Percentiles rank a stretch among this genome's conserved stretches.
phyloP scores from a whole-genome alignment of 306 rosid species.

The Albizia julibrissin region DNA sequence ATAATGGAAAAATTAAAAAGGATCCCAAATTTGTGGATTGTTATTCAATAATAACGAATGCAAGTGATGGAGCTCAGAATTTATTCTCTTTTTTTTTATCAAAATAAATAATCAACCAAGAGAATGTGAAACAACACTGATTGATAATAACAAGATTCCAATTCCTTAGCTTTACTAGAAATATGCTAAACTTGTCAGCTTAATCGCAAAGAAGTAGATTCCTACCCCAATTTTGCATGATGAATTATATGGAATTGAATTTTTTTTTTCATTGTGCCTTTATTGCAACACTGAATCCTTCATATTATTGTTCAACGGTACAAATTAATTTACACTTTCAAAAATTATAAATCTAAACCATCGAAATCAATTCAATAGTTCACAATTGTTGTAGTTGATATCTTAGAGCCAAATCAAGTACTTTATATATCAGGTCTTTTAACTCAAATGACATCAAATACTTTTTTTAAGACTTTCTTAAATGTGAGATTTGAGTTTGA shows the following conservation, averaged over 20 bases:
- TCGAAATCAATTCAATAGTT: too few species aligned
- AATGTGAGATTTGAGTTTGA: too few species aligned
- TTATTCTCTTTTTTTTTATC: neutral
- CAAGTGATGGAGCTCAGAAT: neutral
- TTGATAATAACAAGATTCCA: neutral
- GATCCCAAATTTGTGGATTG: neutral
- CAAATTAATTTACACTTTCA: too few species aligned
- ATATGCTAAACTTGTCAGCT: neutral
- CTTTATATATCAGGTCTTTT: too few species aligned
- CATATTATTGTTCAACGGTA: too few species aligned
- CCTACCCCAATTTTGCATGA: neutral
- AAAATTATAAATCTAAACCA: too few species aligned
- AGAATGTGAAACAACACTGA: neutral
- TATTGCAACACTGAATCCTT: too few species aligned
- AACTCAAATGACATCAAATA: too few species aligned
- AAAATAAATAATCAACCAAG: neutral
- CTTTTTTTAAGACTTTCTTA: too few species aligned
- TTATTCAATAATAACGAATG: neutral
- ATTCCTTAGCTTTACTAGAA: neutral
- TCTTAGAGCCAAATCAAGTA: too few species aligned
- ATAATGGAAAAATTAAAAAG: neutral
- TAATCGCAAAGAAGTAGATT: neutral
- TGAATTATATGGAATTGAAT: neutral
- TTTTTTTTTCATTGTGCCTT: too few species aligned
- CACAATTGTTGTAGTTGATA: too few species aligned